These are phyloP conservation scores for Microstegium vimineum DNA, from an alignment of 176 grass and related monocot genomes.

Conservation along the genomic window DNA sequence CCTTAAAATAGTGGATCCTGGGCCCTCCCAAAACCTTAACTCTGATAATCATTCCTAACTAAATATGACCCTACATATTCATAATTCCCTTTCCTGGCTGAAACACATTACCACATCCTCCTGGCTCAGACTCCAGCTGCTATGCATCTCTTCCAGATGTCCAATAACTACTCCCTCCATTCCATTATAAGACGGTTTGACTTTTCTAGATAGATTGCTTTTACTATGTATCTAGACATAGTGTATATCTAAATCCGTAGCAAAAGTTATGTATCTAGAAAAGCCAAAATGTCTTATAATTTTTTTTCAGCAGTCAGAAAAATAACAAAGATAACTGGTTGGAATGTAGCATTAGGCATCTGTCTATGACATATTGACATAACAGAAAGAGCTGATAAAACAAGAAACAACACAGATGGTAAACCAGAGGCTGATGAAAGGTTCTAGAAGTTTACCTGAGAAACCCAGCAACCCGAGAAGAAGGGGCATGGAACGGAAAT, in stretches of 20 bases:
- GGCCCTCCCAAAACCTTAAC: background rate
- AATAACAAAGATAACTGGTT: background rate
- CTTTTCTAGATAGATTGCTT: no score
- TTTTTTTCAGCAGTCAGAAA: background rate
- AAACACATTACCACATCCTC: background rate
- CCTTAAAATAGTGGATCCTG: background rate
- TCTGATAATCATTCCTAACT: background rate
- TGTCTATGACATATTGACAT: conserved; percentile 8
- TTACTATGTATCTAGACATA: no score
- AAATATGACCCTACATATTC: background rate
- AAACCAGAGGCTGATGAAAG: conserved; percentile 15
- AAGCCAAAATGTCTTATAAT: background rate
- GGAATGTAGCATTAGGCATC: background rate
- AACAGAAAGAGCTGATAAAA: background rate
- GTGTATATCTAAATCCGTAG: background rate
- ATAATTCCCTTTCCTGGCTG: background rate
- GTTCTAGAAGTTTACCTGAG: conserved; percentile 53
- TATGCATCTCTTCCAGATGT: background rate
- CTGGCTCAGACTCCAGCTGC: background rate
- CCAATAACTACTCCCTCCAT: background rate
- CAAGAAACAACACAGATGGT: background rate
- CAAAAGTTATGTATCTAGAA: background rate
- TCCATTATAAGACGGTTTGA: no score
- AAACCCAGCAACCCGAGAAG: conserved; percentile 83
- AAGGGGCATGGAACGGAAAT: conserved; percentile 71